These are phyloP conservation scores for Fraxinus floribunda DNA, from an alignment of 305 asterid genomes.

Conservation along the genomic window DNA sequence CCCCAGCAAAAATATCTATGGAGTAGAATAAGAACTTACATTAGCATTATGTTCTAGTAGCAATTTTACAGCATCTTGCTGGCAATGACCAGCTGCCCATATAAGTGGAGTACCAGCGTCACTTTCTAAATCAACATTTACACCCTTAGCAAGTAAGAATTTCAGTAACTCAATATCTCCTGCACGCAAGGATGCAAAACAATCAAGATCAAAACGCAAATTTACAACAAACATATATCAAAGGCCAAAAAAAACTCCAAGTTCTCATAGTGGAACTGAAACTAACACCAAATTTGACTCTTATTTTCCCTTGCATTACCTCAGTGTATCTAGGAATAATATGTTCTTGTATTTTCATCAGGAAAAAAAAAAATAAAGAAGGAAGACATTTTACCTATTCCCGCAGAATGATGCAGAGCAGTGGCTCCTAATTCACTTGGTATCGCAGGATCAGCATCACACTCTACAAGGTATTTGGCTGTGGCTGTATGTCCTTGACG, in stretches of 20 bases:
- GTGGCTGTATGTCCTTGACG: slow-evolving; percentile 77
- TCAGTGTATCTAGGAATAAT: background rate
- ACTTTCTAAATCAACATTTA: slow-evolving; percentile 74
- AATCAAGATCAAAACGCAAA: slow-evolving; percentile 1
- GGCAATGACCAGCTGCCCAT: slow-evolving; percentile 98
- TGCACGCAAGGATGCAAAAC: slow-evolving; percentile 39
- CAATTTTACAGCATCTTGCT: slow-evolving; percentile 71
- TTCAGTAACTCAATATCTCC: slow-evolving; percentile 71
- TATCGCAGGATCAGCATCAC: slow-evolving; percentile 79
- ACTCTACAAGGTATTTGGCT: slow-evolving; percentile 68
- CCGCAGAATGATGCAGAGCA: slow-evolving; percentile 84
- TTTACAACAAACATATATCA: background rate
- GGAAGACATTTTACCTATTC: slow-evolving; percentile 54
- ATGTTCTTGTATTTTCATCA: background rate
- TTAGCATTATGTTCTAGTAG: slow-evolving; percentile 78
- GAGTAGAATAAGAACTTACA: slow-evolving; percentile 41
- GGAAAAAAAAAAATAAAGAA: background rate
- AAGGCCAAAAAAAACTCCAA: background rate
- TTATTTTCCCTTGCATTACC: background rate
- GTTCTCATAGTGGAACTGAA: background rate
- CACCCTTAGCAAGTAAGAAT: slow-evolving; percentile 59
- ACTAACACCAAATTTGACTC: background rate
- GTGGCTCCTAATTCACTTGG: slow-evolving; percentile 85
- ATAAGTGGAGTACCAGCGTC: slow-evolving; percentile 89
- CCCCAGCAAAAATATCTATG: slow-evolving; percentile 11